Base-by-base conservation (phyloP, 352 stramenopile species). In the Aphanomyces euteiches region DNA sequence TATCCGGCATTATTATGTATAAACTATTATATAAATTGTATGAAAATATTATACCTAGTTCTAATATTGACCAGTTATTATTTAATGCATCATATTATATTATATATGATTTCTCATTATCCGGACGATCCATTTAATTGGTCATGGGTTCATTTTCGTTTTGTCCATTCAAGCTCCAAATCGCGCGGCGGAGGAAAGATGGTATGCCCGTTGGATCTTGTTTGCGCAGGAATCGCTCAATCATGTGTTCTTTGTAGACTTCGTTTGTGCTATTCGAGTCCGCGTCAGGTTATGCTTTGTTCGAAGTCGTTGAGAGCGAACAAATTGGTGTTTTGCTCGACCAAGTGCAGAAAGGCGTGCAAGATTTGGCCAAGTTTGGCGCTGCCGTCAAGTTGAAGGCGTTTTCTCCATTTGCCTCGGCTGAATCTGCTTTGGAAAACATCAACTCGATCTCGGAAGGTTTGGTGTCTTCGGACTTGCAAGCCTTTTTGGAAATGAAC, bases 401-500 rank as follows among this genome's bases (percentile, higher is more conserved):
- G 17, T 99, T 99, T 78, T 87, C 98, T 77, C 97, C 98, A 12
- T 99, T 99, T 83, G 98, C 96, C 72, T 98, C 93, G 39, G 97
- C 97, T 0, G 96, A 99, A 80, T 98, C 99, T 72, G 97, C 97
- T 10, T 85, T 99, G 5, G 95, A 99, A 78, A 99, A 99, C 88
- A 98, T 99, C 70, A 99, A 99, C 81, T 97, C 97, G 69, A 84
- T 99, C 45, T 98, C 92, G 67, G 95, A 98, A 79, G 90, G 97
- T 41, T 77, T 98, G 38, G 64, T 98, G 47, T 86, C 88, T 63
- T 88, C 98, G 39, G 90, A 97, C 75, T 89, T 98, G 50, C 96
- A 98, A 76, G 96, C 98, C 77, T 99, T 99, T 84, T 87, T 99
- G 60, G 97, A 99, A 79, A 98, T 98, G 89, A 99, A 99, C 83